Percentiles rank a stretch among this genome's conserved stretches.
phyloP scores from a whole-genome alignment of 345 rosid species.

The Gossypium ekmanianum region DNA sequence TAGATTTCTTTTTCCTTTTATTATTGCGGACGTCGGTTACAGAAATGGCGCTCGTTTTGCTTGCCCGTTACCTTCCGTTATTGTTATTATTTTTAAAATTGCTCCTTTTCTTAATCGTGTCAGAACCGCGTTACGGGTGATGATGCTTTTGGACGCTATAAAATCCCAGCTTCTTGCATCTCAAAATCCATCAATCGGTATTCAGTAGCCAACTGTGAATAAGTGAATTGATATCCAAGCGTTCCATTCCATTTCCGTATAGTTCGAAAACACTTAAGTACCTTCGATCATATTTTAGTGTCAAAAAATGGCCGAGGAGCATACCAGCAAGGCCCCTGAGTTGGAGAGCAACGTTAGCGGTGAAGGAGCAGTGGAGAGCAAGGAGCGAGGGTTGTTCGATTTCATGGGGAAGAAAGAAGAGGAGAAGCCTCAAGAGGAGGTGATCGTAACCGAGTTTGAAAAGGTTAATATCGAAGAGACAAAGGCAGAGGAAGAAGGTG shows the following conservation, averaged over 20 bases:
- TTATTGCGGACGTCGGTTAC: conserved; percentile 10
- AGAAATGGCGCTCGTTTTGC: neutral
- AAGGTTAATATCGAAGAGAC: conserved; percentile 59
- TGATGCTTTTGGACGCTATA: conserved; percentile 27
- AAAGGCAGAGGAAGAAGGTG: conserved; percentile 26
- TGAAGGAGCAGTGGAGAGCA: conserved; percentile 35
- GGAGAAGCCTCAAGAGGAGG: conserved; percentile 47
- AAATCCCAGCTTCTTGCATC: neutral
- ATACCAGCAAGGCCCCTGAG: conserved; percentile 40
- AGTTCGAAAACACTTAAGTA: neutral
- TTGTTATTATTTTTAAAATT: neutral
- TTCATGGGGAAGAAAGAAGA: conserved; percentile 69
- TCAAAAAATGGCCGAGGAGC: conserved; percentile 52
- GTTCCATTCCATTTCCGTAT: neutral
- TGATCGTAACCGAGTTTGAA: conserved; percentile 54
- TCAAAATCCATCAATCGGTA: neutral
- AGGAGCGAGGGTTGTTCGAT: conserved; percentile 79
- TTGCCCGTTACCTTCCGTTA: neutral
- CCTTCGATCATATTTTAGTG: too few relatives aligned
- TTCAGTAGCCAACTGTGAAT: neutral
- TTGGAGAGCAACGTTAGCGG: conserved; percentile 30
- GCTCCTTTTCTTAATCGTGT: conserved; percentile 27
- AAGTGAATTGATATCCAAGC: neutral
- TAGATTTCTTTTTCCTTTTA: neutral
- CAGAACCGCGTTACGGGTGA: conserved; percentile 25